These are phyloP conservation scores for Aureobasidium lini DNA, from an alignment of 2,329 filamentous ascomycete species.

Conservation along the genomic window DNA sequence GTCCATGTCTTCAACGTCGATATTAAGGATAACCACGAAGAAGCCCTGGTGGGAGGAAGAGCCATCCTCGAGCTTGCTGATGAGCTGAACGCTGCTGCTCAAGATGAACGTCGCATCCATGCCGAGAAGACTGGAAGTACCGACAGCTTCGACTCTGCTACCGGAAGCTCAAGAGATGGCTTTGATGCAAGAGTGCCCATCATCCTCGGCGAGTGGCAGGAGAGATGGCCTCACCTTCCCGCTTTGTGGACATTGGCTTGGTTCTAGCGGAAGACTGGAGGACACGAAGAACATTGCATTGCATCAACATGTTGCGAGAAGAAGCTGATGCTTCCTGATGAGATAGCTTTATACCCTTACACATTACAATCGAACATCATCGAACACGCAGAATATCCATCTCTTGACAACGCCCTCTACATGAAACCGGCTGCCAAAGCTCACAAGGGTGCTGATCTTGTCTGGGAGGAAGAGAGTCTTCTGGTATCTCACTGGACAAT, in stretches of 20 bases:
- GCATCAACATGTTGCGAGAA: too few species aligned
- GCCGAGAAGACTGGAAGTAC: constrained; percentile 57
- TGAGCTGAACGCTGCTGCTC: constrained; percentile 71
- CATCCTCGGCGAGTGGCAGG: constrained; percentile 87
- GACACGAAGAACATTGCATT: too few species aligned
- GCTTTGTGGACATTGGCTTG: constrained; percentile 92
- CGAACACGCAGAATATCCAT: too few species aligned
- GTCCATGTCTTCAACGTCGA: constrained; percentile 98
- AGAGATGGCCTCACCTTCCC: constrained; percentile 84
- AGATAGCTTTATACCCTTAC: too few species aligned
- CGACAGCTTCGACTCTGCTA: constrained; percentile 48
- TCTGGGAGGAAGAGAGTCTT: too few species aligned
- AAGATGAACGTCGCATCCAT: constrained; percentile 59
- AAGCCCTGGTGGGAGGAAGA: constrained; percentile 80
- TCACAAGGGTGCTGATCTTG: too few species aligned
- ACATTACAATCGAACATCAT: too few species aligned
- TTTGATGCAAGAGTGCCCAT: constrained; percentile 95
- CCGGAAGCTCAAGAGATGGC: constrained; percentile 50
- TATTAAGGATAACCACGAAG: constrained; percentile 97
- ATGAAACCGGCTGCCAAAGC: too few species aligned
- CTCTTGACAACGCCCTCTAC: too few species aligned
- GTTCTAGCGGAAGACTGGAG: constrained; percentile 50
- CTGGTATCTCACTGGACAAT: too few species aligned
- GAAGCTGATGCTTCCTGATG: too few species aligned
- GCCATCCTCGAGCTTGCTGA: constrained; percentile 89